phyloP scores from a whole-genome alignment of 768 basidiomycete genomes.

The Saitozyma sp. region DNA sequence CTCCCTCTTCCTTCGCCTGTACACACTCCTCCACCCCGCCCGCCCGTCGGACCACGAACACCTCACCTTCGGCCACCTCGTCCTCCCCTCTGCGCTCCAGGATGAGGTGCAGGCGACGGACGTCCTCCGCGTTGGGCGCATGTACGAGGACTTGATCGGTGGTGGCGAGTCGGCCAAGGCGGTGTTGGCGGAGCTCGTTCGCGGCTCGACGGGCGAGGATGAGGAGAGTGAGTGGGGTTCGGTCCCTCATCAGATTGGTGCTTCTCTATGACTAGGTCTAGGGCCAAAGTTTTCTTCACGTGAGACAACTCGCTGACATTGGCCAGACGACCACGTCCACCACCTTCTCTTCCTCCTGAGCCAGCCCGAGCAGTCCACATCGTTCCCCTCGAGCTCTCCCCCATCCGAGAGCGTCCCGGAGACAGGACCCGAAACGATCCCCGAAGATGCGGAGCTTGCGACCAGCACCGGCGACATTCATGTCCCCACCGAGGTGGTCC shows the following conservation, averaged over 20 bases:
- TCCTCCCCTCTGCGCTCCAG: slow-evolving; percentile 25
- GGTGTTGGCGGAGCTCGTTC: slow-evolving; percentile 26
- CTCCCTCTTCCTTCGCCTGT: slow-evolving; percentile 34
- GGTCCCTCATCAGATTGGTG: too few relatives aligned
- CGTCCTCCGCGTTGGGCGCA: slow-evolving; percentile 34
- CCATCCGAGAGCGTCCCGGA: too few relatives aligned
- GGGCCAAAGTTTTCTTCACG: too few relatives aligned
- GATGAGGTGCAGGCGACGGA: slow-evolving; percentile 45
- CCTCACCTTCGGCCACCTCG: slow-evolving; percentile 35
- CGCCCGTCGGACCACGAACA: slow-evolving; percentile 38
- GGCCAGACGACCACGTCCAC: slow-evolving; percentile 36
- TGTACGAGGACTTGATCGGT: slow-evolving; percentile 35
- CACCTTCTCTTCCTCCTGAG: slow-evolving; percentile 27
- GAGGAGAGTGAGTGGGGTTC: slow-evolving; percentile 28
- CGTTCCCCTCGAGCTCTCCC: neutral
- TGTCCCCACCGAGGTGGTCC: neutral
- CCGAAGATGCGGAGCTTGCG: too few relatives aligned
- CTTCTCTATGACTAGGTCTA: too few relatives aligned
- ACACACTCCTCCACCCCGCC: slow-evolving; percentile 42
- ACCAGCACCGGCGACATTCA: neutral
- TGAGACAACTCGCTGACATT: too few relatives aligned
- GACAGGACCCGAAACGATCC: too few relatives aligned
- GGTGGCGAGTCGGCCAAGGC: slow-evolving; percentile 25
- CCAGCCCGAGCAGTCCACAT: slow-evolving; percentile 1
- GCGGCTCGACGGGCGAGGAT: slow-evolving; percentile 24